Conservation (phyloP, 2,329 filamentous ascomycete genomes). For the Acrodontium crateriforme region DNA sequence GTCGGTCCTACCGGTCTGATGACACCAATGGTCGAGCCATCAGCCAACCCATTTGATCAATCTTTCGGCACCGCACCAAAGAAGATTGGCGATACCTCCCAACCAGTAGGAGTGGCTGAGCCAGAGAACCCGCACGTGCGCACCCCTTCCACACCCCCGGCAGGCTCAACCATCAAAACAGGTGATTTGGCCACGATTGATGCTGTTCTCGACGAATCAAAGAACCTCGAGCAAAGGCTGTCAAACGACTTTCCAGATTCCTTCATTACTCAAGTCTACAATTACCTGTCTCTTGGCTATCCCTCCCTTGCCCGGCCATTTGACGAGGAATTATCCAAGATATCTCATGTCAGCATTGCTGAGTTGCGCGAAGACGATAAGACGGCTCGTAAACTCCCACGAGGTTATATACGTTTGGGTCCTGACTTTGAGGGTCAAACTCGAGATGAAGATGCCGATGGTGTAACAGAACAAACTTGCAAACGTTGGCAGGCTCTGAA, state of each 20-base stretch:
- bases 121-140: too few species aligned
- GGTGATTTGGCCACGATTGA: slow-evolving; percentile 21
- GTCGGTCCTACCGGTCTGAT: slow-evolving; percentile 35
- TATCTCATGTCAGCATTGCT: slow-evolving; percentile 53
- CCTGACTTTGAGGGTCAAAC: slow-evolving; percentile 31
- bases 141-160: slow-evolving; percentile 16
- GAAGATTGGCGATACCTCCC: slow-evolving; percentile 2
- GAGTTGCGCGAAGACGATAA: slow-evolving; percentile 63
- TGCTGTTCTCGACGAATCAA: slow-evolving; percentile 29
- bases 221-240: slow-evolving; percentile 28
- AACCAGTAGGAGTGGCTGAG: too few species aligned
- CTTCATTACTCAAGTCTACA: slow-evolving; percentile 93
- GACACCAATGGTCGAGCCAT: slow-evolving; percentile 29
- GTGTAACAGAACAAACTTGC: slow-evolving; percentile 38
- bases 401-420: slow-evolving; percentile 56
- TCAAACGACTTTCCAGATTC: slow-evolving; percentile 61
- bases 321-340: slow-evolving; percentile 73
- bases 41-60: slow-evolving; percentile 28
- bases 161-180: slow-evolving; percentile 5
- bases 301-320: slow-evolving; percentile 71
- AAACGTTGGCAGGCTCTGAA: slow-evolving; percentile 73
- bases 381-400: slow-evolving; percentile 39
- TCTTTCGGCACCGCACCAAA: too few species aligned
- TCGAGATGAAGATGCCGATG: slow-evolving; percentile 35
- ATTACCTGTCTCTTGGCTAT: slow-evolving; percentile 88